phyloP scores from a whole-genome alignment of 495 filamentous ascomycete genomes.

The Wilcoxina mikolae region DNA sequence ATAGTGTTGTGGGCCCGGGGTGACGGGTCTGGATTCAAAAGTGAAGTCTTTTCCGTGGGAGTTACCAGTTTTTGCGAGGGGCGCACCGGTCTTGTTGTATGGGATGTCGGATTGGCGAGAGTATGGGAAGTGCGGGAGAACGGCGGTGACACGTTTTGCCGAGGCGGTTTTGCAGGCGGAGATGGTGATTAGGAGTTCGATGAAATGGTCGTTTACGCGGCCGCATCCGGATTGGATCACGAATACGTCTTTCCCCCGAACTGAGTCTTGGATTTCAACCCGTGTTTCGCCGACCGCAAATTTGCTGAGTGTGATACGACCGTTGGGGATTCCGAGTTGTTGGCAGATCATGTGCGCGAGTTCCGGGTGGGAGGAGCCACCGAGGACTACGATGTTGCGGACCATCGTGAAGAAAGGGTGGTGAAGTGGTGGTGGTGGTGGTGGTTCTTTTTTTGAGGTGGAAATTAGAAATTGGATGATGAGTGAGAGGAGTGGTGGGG shows the following conservation, averaged over 20 bases:
- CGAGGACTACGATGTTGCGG: slow-evolving; percentile 87
- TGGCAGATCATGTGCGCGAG: slow-evolving; percentile 74
- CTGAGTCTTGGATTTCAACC: slow-evolving; percentile 87
- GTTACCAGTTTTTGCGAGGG: slow-evolving; percentile 49
- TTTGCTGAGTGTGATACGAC: slow-evolving; percentile 70
- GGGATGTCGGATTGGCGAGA: slow-evolving; percentile 88
- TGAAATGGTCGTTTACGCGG: slow-evolving; percentile 86
- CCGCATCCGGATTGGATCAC: slow-evolving; percentile 79
- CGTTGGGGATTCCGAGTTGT: slow-evolving; percentile 68
- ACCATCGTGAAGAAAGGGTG: slow-evolving; percentile 46
- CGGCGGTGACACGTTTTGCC: slow-evolving; percentile 77
- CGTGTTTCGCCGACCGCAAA: slow-evolving; percentile 90
- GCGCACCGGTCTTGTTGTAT: slow-evolving; percentile 87
- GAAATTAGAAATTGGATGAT: not conserved
- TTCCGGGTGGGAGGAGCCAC: slow-evolving; percentile 80
- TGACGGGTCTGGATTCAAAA: slow-evolving; percentile 82
- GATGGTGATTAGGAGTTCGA: slow-evolving; percentile 91
- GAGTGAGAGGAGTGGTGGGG: not conserved
- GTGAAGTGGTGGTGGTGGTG: not conserved
- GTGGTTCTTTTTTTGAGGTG: not conserved
- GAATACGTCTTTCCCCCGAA: slow-evolving; percentile 95
- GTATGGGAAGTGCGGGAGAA: slow-evolving; percentile 92
- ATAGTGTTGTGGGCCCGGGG: slow-evolving; percentile 47
- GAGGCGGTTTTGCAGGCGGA: slow-evolving; percentile 95
- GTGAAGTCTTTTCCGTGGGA: slow-evolving; percentile 50